These are phyloP conservation scores for Fragaria iinumae DNA, from an alignment of 306 rosid species.

Conservation along the genomic window DNA sequence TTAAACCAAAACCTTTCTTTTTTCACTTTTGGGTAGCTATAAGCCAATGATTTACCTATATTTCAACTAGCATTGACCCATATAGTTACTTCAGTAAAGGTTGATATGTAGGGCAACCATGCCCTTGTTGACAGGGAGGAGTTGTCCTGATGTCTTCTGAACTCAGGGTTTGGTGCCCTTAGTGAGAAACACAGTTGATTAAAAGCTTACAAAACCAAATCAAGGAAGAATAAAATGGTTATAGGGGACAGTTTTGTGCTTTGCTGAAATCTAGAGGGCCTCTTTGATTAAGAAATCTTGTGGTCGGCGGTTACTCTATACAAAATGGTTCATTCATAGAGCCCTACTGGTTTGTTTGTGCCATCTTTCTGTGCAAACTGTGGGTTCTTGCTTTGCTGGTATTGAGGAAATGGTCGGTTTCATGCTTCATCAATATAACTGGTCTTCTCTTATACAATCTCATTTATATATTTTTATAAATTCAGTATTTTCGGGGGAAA, in stretches of 20 bases:
- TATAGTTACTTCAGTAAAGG: background rate
- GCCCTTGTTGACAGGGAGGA: conserved; percentile 4
- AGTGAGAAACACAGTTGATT: background rate
- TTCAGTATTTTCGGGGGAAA: background rate
- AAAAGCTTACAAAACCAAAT: background rate
- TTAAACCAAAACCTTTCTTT: background rate
- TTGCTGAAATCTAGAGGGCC: conserved; percentile 56
- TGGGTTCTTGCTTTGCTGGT: conserved; percentile 42
- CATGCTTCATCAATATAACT: conserved; percentile 44
- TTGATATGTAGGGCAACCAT: conserved; percentile 4
- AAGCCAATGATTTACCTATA: conserved; percentile 7
- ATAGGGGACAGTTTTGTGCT: conserved; percentile 43
- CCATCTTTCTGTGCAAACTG: conserved; percentile 19
- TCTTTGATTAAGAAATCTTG: conserved; percentile 42
- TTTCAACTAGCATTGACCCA: conserved; percentile 9
- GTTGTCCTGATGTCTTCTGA: conserved; percentile 9
- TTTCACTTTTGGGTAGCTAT: background rate
- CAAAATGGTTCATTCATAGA: conserved; percentile 16
- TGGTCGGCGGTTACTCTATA: conserved; percentile 58
- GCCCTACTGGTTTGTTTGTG: conserved; percentile 27
- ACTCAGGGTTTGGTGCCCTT: conserved; percentile 9
- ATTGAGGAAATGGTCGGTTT: conserved; percentile 80
- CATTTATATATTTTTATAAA: conserved; percentile 8
- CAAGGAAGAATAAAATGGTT: conserved; percentile 23
- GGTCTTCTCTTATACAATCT: conserved; percentile 19